Evolutionary conservation across 257 asterid genomes (phyloP), one percentile per base, ranked within the genome.

Genomic region (Nicotiana otophora): DNA sequence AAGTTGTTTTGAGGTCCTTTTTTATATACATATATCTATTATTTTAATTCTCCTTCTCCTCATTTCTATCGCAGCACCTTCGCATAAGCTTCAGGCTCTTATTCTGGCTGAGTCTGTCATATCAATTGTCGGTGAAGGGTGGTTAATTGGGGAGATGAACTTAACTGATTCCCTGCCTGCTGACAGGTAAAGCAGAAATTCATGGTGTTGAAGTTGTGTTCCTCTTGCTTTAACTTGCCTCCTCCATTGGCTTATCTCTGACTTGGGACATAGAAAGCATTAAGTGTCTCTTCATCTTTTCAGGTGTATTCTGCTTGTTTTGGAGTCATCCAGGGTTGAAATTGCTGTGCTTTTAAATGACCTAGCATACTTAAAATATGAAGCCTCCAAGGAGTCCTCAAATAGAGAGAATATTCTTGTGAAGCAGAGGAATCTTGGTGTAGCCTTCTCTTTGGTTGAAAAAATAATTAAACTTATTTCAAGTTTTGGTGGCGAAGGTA

Each of bases 271-370:
- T 28, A 14, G 62, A 48, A 74, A 74, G 62, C 62, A 48, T 64
- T 51, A 74, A 74, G 61, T 51, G 9, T 34, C 30, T 80, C 69
- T 84, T 77, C 81, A 69, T 67, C 62, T 83, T 70, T 83, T 61
- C 92, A 96, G 99, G 90, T 94, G 95, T 86, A 82, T 93, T 83
- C 87, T 93, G 85, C 98, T 96, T 80, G 93, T 96, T 58, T 84
- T 93, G 90, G 99, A 90, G 90, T 89, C 99, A 83, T 89, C 98
- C 10, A 90, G 98, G 87, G 93, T 96, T 82, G 99, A 96, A 91
- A 90, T 93, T 83, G 98, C 94, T 82, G 97, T 96, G 86, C 89
- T 92, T 78, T 89, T 96, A 69, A 96, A 96, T 81, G 98, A 96
- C 83, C 87, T 96, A 76, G 98, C 98, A 53, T 91, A 91, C 85